Conservation (phyloP, 768 basidiomycete genomes). For the Kwoniella botswanensis region DNA sequence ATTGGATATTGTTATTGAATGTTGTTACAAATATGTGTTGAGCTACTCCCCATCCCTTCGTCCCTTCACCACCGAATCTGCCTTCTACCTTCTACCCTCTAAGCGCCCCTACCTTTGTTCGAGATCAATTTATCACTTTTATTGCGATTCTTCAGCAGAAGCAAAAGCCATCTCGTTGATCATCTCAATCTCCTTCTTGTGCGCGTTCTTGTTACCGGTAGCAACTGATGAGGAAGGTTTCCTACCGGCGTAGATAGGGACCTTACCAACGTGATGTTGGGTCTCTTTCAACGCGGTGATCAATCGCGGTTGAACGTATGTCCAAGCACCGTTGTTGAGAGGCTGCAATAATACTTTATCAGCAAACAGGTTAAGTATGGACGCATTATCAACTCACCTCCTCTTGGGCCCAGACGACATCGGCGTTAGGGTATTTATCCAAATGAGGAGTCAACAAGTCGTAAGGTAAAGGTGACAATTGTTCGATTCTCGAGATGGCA, state of each 20-base stretch:
- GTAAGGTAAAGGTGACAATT: slow-evolving; percentile 96
- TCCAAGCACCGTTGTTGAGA: slow-evolving; percentile 96
- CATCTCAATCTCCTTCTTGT: slow-evolving; percentile 87
- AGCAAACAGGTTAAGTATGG: too few species aligned
- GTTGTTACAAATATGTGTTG: too few species aligned
- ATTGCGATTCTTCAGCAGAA: slow-evolving; percentile 8
- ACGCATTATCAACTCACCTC: slow-evolving; percentile 61
- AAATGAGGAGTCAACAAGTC: slow-evolving; percentile 92
- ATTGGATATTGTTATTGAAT: too few species aligned
- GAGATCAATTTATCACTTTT: neutral
- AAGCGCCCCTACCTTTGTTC: too few species aligned
- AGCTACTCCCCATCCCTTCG: too few species aligned
- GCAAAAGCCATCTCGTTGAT: slow-evolving; percentile 63
- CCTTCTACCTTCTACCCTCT: too few species aligned
- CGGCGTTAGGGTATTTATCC: slow-evolving; percentile 95
- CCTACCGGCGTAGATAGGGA: slow-evolving; percentile 88
- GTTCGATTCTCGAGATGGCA: slow-evolving; percentile 92
- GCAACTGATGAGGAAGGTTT: slow-evolving; percentile 78
- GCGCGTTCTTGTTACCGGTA: slow-evolving; percentile 65
- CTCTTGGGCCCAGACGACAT: slow-evolving; percentile 80
- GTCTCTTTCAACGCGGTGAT: slow-evolving; percentile 92
- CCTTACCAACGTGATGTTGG: slow-evolving; percentile 86
- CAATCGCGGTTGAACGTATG: slow-evolving; percentile 89
- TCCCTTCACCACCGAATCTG: too few species aligned
- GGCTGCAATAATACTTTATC: slow-evolving; percentile 63